Percentiles rank a stretch among this genome's conserved stretches.
phyloP scores from a whole-genome alignment of 345 rosid genomes.

The Raphanus raphanistrum region DNA sequence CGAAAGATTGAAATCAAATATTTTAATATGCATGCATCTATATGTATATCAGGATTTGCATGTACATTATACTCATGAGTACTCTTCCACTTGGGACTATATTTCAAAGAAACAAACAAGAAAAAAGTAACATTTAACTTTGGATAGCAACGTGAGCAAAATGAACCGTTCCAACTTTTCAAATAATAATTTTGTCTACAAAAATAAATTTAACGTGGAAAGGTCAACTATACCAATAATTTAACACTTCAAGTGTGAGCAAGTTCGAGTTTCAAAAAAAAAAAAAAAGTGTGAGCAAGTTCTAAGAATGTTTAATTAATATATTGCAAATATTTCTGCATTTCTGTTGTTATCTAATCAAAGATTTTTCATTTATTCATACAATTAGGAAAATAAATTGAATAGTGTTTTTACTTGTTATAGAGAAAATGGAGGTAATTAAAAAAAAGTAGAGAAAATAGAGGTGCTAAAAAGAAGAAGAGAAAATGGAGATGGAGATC shows the following conservation, averaged over 20 bases:
- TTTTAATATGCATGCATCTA: constrained; percentile 2
- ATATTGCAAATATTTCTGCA: neutral
- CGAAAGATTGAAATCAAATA: neutral
- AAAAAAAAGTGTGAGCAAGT: too few relatives aligned
- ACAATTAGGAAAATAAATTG: neutral
- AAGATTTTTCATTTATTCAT: neutral
- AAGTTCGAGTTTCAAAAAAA: too few relatives aligned
- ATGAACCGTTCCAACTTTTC: neutral
- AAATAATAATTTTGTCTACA: neutral
- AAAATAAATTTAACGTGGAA: neutral
- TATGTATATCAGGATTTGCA: neutral
- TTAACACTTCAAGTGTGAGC: neutral
- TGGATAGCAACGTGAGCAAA: constrained; percentile 15
- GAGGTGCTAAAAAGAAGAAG: too few relatives aligned
- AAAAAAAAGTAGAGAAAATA: neutral
- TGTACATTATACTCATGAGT: constrained; percentile 10
- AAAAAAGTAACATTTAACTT: neutral
- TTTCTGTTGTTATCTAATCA: neutral
- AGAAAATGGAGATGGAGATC: constrained; percentile 17
- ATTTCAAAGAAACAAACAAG: constrained; percentile 21
- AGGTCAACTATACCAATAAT: neutral
- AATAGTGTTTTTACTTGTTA: neutral
- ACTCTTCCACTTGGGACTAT: constrained; percentile 27
- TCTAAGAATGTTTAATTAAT: too few relatives aligned
- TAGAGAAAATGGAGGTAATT: neutral